Evolutionary conservation across 73 alveolate genomes (phyloP), one percentile per base, ranked within the genome.

Genomic region (Blepharisma stoltei): DNA sequence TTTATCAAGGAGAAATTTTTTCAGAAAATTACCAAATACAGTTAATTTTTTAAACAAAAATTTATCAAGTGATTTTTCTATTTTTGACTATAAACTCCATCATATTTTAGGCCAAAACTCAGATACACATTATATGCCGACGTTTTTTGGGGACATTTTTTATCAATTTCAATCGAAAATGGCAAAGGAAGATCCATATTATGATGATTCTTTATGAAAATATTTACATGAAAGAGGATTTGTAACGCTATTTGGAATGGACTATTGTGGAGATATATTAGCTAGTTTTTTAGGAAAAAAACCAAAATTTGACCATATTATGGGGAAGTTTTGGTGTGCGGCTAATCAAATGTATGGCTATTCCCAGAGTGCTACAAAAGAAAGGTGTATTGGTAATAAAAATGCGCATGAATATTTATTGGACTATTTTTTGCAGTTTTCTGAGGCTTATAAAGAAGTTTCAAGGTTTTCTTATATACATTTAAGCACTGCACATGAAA

Each of bases 401-500:
- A 38, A 69, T 69, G 79, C 67, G 0, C 79, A 69, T 69, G 11
- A 9, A 14, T 69, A 25, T 11, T 1, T 69, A 20, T 44, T 69
- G 20, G 79, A 69, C 5, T 46, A 69, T 69, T n/a, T 69, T 38
- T 25, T 69, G 9, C 32, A 69, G 11, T 69, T 69, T 69, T 38
- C 55, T n/a, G 41, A 43, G 32, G 27, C n/a, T 1, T 69, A 69
- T 69, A 44, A 69, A 69, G 41, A 69, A 14, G 79, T 46, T 7
- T 14, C 32, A 1, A 25, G 65, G 3, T 69, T 69, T 5, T 38
- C 79, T 1, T 69, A 44, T 69, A 53, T 69, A 0, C 79, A 69
- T 69, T 18, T 69, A 38, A 46, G 45, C 45, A 46, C 79, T 69
- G 65, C 79, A 1, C 79, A 69, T 69, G 79, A 69, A 69, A 43